Base-by-base conservation (phyloP, 768 basidiomycete genomes). In the Boletus fagicola region DNA sequence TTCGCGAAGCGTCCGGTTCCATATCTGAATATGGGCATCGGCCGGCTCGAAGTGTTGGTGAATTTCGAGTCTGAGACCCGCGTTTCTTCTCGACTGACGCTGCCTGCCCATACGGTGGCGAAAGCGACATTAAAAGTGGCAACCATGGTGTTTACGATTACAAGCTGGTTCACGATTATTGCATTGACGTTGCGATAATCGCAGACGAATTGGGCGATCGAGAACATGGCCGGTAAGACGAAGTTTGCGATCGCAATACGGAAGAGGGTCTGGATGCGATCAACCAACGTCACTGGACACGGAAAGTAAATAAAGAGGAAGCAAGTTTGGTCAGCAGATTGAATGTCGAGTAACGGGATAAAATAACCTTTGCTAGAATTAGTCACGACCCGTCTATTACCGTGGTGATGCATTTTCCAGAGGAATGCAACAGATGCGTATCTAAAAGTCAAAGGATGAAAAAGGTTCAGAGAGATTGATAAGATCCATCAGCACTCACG, bases 161-260 rank as follows among this genome's bases (percentile, higher is more conserved):
- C 30, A 3, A 62, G 30, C 10, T 51, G 49, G n/a, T 48, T 50
- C 36, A 62, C 28, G 40, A 51, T 1, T 5, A 26, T 2, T 12
- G 24, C 28, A 16, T 24, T 6, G 12, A 39, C 35, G 10, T 26
- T 26, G 13, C 38, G 61, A 40, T 62, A 62, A 24, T 43, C 35
- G 7, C 45, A 51, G 26, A 62, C 24, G 28, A 62, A 59, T 44
- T 59, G 61, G 6, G 33, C 53, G 20, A 63, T 49, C 5, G 62
- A 63, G 35, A 64, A 55, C 22, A 52, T 7, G 16, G 57, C 47
- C 4, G 70, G 70, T 20, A 71, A 39, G 20, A 65, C 35, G 54
- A 71, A 71, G 49, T 72, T 71, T 18, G 65, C 58, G 36, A 62
- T 50, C 15, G 70, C 66, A 30, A 71, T 69, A 22, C 54, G 64